Evolutionary conservation across 768 basidiomycete species (phyloP), one percentile per base, ranked within the genome.

Genomic region (Naematelia aurantialba): DNA sequence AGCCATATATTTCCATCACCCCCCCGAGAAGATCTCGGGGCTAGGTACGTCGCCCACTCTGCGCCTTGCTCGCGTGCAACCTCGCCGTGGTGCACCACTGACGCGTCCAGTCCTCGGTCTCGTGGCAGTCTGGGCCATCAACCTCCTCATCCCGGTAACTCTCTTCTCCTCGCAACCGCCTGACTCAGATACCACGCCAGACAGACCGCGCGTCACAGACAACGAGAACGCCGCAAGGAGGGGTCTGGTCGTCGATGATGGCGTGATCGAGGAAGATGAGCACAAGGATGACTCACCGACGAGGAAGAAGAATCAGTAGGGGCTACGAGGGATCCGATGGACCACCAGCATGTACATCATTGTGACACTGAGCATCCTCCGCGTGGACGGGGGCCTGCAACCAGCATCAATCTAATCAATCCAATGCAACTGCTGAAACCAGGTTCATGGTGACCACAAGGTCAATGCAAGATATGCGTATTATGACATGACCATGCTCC

Each of bases 1-100:
- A 21, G 85, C 87, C 53, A 79, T 94, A 5, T 97, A 91, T 76
- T 98, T 94, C 80, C 94, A 98, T 72, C 82, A 87, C 2, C 89
- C 90, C 0, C 77, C 81, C 12, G 94, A 97, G 79, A 97, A 98
- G 79, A 60, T 89, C 30, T 85, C 87, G 1, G 94, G 94, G 12
- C 88, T 87, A 59, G 42, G 91, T 93, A 71, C 72, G 89, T 85
- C 13, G 11, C 42, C 29, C 31, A 11, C 45, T 56, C 46, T 52
- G 46, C 25, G 51, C 45, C 5, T 29, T 5, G 5, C 22, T 24
- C 19, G 51, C 25, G n/a, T n/a, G n/a, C n/a, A n/a, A n/a, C n/a
- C n/a, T 44, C 25, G 22, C 24, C 46, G 13, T 27, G 5, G 47
- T 11, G 31, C 24, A 42, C 4, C 27, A 56, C 34, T 52, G 31